A percentile compares a stretch with the other conserved stretches of the same genome.
phyloP scores from a whole-genome alignment of 2,329 filamentous ascomycete genomes.

The Cryphonectria parasitica region DNA sequence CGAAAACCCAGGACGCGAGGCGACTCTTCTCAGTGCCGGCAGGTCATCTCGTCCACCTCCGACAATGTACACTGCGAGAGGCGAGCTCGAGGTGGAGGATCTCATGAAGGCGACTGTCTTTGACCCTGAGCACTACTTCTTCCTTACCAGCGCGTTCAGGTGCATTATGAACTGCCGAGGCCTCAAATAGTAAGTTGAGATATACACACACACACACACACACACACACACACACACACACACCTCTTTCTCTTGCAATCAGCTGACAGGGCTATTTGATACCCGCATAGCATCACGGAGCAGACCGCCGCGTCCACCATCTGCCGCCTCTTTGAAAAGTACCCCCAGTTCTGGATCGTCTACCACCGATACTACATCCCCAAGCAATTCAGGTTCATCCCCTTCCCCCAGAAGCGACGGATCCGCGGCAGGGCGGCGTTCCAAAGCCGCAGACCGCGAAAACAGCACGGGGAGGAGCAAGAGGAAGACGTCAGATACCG shows the following conservation, averaged over 20 bases:
- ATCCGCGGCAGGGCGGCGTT: not conserved
- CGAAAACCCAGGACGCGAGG: slow-evolving; percentile 2
- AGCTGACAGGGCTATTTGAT: not conserved
- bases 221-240: not conserved
- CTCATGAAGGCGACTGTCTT: not conserved
- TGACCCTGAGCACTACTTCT: slow-evolving; percentile 2
- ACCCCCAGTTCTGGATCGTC: not conserved
- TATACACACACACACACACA: not conserved
- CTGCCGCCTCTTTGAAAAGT: slow-evolving; percentile 16
- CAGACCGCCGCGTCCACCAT: slow-evolving; percentile 4
- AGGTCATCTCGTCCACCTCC: not conserved
- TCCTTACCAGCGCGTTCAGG: slow-evolving; percentile 3
- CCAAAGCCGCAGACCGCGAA: not conserved
- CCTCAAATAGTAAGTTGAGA: not conserved
- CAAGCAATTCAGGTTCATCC: not conserved
- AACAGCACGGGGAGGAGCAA: not conserved
- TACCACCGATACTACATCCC: slow-evolving; percentile 20
- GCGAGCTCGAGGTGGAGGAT: slow-evolving; percentile 13
- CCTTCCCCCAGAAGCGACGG: too few relatives aligned
- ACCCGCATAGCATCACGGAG: slow-evolving; percentile 3
- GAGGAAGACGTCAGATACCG: not conserved
- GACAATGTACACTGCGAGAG: not conserved
- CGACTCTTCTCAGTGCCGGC: not conserved
- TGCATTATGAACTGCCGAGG: slow-evolving; percentile 3
- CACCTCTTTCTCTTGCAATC: too few relatives aligned